Evolutionary conservation across 73 alveolate species (phyloP).

Genomic region (Symbiodinium pilosum): DNA sequence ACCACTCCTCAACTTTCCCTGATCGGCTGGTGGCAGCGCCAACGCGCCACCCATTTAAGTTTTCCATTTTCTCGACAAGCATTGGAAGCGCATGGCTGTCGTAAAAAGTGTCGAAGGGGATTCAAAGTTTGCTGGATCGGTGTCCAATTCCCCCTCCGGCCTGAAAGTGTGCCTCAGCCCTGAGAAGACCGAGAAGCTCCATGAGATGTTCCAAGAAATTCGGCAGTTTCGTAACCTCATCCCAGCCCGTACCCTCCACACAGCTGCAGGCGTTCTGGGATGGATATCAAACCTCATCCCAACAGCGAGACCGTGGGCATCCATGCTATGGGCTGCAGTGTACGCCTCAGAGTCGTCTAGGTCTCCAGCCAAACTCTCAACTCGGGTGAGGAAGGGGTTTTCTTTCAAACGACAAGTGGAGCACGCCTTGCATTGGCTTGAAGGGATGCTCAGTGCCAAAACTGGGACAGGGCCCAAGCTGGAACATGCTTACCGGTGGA

Average conservation of each 20-base stretch:
- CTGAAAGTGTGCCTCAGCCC: neutral
- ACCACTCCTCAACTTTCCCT: no score
- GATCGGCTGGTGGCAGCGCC: no score
- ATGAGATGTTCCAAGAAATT: neutral
- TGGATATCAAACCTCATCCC: conserved; percentile 34
- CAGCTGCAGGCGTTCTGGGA: neutral
- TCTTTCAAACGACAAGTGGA: conserved; percentile 28
- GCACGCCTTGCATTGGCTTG: conserved; percentile 20
- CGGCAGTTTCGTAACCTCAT: neutral
- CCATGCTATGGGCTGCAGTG: conserved; percentile 42
- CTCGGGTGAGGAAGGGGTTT: conserved; percentile 42
- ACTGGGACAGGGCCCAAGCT: neutral
- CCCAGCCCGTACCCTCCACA: neutral
- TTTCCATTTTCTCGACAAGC: no score
- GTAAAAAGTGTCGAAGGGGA: no score
- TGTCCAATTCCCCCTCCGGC: neutral
- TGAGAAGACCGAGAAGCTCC: neutral
- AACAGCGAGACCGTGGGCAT: conserved; percentile 35
- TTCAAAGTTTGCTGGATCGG: conserved; percentile 42
- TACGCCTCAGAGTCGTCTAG: conserved; percentile 2
- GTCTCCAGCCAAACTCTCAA: neutral
- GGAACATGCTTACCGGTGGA: neutral
- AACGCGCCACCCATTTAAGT: no score
- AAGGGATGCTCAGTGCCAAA: neutral
- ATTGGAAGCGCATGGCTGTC: neutral